Evolutionary conservation across 1,139 yeast genomes (phyloP).

Genomic region (Nakaseomyces kungkrabaensis): DNA sequence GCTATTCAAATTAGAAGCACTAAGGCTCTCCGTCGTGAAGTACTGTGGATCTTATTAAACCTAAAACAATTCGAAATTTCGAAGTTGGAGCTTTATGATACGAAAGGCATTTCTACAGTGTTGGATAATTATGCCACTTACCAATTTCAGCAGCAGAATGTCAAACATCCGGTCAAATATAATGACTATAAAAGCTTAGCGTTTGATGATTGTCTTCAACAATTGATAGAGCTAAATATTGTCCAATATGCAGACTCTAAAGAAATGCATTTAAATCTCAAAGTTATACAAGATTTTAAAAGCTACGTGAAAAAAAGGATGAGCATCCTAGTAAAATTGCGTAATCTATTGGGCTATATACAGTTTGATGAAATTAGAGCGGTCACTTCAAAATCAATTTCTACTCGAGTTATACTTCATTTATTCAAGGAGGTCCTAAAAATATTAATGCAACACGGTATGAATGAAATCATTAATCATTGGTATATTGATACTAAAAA

Average conservation of each 20-base stretch:
- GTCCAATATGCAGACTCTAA: not conserved
- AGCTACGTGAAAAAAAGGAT: not conserved
- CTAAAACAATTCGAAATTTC: not conserved
- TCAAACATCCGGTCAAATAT: not conserved
- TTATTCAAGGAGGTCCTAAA: conserved; percentile 12
- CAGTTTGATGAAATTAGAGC: not conserved
- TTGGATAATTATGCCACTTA: not conserved
- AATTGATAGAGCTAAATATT: not conserved
- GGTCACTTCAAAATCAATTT: not conserved
- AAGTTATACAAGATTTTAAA: not conserved
- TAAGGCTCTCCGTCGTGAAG: not conserved
- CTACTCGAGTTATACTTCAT: conserved; percentile 10
- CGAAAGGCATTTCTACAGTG: not conserved
- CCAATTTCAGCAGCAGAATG: conserved; percentile 3
- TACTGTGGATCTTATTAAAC: not conserved
- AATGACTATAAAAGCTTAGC: not conserved
- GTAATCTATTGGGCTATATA: not conserved
- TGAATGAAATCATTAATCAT: conserved; percentile 5
- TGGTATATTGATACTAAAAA: conserved; percentile 20
- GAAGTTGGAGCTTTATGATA: not conserved
- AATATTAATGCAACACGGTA: conserved; percentile 3
- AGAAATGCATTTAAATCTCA: not conserved
- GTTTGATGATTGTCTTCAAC: not conserved
- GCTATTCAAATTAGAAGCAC: conserved; percentile 3
- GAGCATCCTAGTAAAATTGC: not conserved